Conservation (phyloP, 495 filamentous ascomycete genomes). For the Penicillium goetzii region DNA sequence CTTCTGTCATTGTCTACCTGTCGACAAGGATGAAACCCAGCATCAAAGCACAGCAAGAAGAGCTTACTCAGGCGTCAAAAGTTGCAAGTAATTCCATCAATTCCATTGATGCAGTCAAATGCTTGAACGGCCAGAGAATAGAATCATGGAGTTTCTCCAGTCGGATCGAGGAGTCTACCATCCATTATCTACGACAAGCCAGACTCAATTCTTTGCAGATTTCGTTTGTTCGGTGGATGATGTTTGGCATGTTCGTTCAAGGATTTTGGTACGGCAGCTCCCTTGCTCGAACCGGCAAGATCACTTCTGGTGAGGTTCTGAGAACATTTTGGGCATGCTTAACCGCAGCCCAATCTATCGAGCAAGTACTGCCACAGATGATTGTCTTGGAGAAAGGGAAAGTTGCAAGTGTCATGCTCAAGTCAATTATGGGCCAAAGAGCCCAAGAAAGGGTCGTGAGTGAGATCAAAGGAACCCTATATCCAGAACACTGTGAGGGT, state of each 20-base stretch:
- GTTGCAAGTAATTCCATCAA: conserved; percentile 67
- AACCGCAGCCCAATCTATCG: conserved; percentile 72
- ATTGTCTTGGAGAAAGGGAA: conserved; percentile 79
- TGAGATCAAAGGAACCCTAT: conserved; percentile 28
- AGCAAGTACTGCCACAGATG: conserved; percentile 73
- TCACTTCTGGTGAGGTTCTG: conserved; percentile 70
- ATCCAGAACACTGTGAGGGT: conserved; percentile 56
- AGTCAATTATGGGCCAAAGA: conserved; percentile 42
- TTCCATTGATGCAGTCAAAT: conserved; percentile 86
- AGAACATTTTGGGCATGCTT: conserved; percentile 86
- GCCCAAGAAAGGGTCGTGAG: conserved; percentile 27
- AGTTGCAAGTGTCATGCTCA: conserved; percentile 67
- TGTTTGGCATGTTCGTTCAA: conserved; percentile 80
- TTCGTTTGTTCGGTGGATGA: conserved; percentile 71
- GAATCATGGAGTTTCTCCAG: conserved; percentile 68
- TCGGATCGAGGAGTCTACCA: conserved; percentile 61
- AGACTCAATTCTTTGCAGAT: conserved; percentile 69
- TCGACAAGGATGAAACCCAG: conserved; percentile 64
- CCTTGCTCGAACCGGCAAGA: conserved; percentile 58
- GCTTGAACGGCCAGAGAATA: conserved; percentile 74
- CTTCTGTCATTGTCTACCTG: conserved; percentile 59
- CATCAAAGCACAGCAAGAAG: conserved; percentile 68
- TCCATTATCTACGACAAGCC: conserved; percentile 69
- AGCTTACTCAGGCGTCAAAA: conserved; percentile 74
- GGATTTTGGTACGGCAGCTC: conserved; percentile 88